These are phyloP conservation scores for Aspergillus sp. DNA, from an alignment of 2,329 filamentous ascomycete species.

Conservation along the genomic window DNA sequence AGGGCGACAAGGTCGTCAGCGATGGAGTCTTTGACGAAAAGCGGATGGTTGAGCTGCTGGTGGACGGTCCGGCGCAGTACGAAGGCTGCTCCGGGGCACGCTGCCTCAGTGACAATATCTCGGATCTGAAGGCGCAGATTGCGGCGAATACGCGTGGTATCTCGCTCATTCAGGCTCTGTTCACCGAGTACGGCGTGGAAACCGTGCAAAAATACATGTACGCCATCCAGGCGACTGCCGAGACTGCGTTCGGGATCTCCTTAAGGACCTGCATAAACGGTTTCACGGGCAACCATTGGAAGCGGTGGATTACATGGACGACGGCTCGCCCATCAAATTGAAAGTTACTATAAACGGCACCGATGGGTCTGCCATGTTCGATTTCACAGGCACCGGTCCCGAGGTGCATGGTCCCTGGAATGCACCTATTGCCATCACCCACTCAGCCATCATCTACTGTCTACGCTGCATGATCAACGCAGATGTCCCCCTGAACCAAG, in stretches of 20 bases:
- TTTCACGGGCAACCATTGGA: conserved; percentile 64
- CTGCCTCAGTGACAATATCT: conserved; percentile 73
- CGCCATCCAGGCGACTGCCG: conserved; percentile 72
- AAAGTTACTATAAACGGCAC: conserved; percentile 66
- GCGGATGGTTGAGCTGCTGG: conserved; percentile 62
- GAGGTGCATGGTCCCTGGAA: conserved; percentile 77
- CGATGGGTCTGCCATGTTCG: conserved; percentile 68
- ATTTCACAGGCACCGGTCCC: conserved; percentile 69
- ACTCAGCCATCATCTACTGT: conserved; percentile 79
- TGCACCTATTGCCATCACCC: conserved; percentile 72
- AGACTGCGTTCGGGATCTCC: conserved; percentile 62
- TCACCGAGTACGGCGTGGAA: conserved; percentile 67
- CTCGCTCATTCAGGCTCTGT: conserved; percentile 63
- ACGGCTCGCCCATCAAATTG: conserved; percentile 68
- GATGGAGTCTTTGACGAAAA: conserved; percentile 72
- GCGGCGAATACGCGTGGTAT: conserved; percentile 83
- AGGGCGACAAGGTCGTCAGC: conserved; percentile 57
- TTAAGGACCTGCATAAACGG: conserved; percentile 61
- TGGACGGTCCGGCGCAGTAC: conserved; percentile 64
- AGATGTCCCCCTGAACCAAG: conserved; percentile 80
- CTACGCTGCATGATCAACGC: conserved; percentile 70
- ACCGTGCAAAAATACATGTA: conserved; percentile 79
- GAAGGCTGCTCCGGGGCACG: conserved; percentile 70
- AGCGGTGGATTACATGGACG: conserved; percentile 78
- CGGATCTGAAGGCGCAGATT: conserved; percentile 78